Conservation (phyloP, 345 rosid genomes). For the Salix caprea region DNA sequence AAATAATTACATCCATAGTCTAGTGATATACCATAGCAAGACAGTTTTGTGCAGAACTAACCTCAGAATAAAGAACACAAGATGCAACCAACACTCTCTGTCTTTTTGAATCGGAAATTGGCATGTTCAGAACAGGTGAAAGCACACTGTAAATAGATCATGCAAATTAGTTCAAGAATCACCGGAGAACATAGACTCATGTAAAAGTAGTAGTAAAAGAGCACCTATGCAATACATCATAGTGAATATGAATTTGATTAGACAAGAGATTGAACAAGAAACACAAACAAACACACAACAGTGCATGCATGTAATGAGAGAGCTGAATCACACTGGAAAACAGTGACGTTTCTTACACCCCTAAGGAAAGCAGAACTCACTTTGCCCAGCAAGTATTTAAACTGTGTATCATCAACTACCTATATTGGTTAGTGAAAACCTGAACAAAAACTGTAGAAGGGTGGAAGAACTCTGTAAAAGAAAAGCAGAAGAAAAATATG, state of each 20-base stretch:
- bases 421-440: background rate
- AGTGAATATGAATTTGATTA: background rate
- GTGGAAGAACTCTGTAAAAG: no score
- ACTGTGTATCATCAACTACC: background rate
- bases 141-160: slow-evolving; percentile 64
- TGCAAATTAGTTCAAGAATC: slow-evolving; percentile 24
- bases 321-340: background rate
- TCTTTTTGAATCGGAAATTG: slow-evolving; percentile 93
- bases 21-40: background rate
- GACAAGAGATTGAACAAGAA: background rate
- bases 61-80: slow-evolving; percentile 98
- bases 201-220: background rate
- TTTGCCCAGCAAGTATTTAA: background rate
- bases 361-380: background rate
- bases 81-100: slow-evolving; percentile 95
- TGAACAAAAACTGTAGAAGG: background rate
- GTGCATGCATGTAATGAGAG: background rate
- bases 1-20: background rate
- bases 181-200: background rate
- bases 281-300: background rate
- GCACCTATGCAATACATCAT: slow-evolving; percentile 1
- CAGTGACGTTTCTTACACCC: background rate
- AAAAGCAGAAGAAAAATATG: background rate
- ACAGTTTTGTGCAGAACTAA: slow-evolving; percentile 43
- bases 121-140: slow-evolving; percentile 95